Evolutionary conservation across 805 yeast species (phyloP).

Genomic region (Wickerhamiella occidentalis): DNA sequence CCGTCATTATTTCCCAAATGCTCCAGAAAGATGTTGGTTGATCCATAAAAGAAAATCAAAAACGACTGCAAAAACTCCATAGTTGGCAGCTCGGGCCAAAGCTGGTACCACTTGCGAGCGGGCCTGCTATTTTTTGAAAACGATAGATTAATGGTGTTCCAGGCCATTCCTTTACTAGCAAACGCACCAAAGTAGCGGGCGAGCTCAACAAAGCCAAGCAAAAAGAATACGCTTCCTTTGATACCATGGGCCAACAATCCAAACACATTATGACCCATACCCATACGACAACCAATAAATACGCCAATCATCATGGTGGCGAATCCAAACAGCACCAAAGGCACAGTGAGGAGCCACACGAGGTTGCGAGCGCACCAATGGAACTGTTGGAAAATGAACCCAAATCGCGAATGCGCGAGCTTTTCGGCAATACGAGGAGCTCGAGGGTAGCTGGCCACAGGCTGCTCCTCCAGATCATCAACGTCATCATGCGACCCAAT

Average conservation of each 20-base stretch:
- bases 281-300: conserved; percentile 59
- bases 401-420: conserved; percentile 10
- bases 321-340: conserved; percentile 47
- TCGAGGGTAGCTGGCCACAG: neutral
- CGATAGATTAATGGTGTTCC: conserved; percentile 42
- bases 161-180: conserved; percentile 68
- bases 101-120: conserved; percentile 11
- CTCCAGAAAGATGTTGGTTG: conserved; percentile 81
- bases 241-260: conserved; percentile 88
- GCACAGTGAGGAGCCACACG: conserved; percentile 48
- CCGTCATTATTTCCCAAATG: conserved; percentile 72
- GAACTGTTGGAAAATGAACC: neutral
- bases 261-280: conserved; percentile 55
- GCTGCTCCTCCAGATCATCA: conserved; percentile 7
- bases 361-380: conserved; percentile 29
- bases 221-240: conserved; percentile 82
- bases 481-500: conserved; percentile 4
- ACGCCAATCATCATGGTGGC: conserved; percentile 44
- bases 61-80: conserved; percentile 79
- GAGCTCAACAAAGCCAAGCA: conserved; percentile 64
- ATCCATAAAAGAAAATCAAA: conserved; percentile 76
- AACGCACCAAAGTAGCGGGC: conserved; percentile 83
- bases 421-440: neutral
- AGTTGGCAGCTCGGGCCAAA: conserved; percentile 38
- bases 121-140: conserved; percentile 7